Percentiles rank a stretch among this genome's conserved stretches.
Conservation (phyloP, 345 rosid species). For the Tarenaya hassleriana region DNA sequence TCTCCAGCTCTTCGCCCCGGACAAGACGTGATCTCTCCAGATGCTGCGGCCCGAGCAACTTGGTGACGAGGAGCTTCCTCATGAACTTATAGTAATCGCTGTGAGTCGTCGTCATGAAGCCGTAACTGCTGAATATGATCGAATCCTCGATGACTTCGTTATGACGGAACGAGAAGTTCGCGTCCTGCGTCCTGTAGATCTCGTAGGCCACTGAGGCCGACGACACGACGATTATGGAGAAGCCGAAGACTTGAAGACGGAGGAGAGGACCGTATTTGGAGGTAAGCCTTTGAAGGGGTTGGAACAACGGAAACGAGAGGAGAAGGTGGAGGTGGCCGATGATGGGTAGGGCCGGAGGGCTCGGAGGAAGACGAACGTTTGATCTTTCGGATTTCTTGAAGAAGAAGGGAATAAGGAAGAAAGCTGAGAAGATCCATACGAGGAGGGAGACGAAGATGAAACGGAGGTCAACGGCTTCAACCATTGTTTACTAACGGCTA, state of each 20-base stretch:
- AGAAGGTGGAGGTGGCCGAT: conserved; percentile 30
- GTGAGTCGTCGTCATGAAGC: conserved; percentile 13
- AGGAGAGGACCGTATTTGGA: conserved; percentile 26
- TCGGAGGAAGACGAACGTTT: conserved; percentile 25
- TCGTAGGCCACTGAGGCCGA: conserved; percentile 22
- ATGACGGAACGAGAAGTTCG: neutral
- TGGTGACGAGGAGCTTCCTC: conserved; percentile 24
- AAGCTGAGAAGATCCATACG: neutral
- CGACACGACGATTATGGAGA: conserved; percentile 21
- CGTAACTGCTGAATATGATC: neutral
- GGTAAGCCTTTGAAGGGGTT: conserved; percentile 18
- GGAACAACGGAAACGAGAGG: conserved; percentile 1
- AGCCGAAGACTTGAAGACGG: conserved; percentile 20
- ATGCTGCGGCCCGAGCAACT: conserved; percentile 21
- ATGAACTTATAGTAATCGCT: conserved; percentile 33
- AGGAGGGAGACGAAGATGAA: neutral
- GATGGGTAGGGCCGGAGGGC: conserved; percentile 26
- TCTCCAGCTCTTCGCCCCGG: conserved; percentile 15
- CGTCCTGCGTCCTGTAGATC: conserved; percentile 21
- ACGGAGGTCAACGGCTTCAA: neutral
- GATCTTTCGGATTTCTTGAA: conserved; percentile 2
- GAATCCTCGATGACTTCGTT: neutral
- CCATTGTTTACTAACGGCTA: too few relatives aligned
- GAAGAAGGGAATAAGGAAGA: neutral
- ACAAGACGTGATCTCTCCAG: conserved; percentile 8